These are phyloP conservation scores for Flaveria bidentis DNA, from an alignment of 129 eudicot genomes.

Conservation along the genomic window DNA sequence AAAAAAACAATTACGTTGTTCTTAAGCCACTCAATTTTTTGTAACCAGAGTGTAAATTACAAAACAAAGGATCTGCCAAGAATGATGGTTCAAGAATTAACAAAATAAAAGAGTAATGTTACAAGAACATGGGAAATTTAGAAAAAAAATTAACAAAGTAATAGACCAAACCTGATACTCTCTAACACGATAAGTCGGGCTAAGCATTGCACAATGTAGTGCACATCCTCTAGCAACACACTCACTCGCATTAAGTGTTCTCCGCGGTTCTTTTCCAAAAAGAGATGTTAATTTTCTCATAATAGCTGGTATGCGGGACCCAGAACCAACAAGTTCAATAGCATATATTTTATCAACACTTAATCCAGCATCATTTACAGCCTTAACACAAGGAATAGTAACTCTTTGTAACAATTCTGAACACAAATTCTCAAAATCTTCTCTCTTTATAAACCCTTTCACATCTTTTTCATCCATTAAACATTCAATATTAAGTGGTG, in stretches of 20 bases:
- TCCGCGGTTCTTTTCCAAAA: constrained; percentile 68
- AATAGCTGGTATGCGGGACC: constrained; percentile 92
- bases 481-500: constrained; percentile 87
- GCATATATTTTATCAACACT: constrained; percentile 60
- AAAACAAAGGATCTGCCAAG: not conserved
- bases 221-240: constrained; percentile 99
- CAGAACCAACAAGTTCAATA: constrained; percentile 96
- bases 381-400: constrained; percentile 71
- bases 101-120: not conserved
- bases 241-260: constrained; percentile 95
- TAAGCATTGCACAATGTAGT: constrained; percentile 96
- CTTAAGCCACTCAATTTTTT: not conserved
- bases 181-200: constrained; percentile 84
- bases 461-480: constrained; percentile 99
- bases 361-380: constrained; percentile 66
- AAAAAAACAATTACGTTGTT: not conserved
- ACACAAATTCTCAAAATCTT: constrained; percentile 83
- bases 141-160: not conserved
- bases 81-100: not conserved
- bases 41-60: not conserved
- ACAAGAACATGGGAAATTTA: not conserved
- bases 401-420: constrained; percentile 61
- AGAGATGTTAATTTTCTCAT: constrained; percentile 48
- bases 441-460: constrained; percentile 85
- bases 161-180: constrained; percentile 78